Evolutionary conservation across 2,329 filamentous ascomycete genomes (phyloP), one percentile per base, ranked within the genome.

Genomic region (Proliferodiscus dingleyae): DNA sequence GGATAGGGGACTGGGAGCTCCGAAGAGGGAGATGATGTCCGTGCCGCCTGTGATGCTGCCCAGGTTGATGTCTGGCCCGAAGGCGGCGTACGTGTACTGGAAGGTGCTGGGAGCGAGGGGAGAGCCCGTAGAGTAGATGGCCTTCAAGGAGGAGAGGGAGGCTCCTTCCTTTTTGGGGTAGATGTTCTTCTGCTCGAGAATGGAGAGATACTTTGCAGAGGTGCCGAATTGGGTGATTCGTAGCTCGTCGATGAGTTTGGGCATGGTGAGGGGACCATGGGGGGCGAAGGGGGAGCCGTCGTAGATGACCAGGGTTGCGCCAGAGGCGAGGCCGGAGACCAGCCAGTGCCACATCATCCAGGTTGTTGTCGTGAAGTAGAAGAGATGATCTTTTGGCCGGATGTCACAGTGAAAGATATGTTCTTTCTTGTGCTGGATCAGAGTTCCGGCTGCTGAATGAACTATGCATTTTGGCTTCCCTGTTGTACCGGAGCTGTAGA

Each of bases 341-440:
- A 90, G 83, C 90, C 91, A 97, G 65, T 97, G 91, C 89, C 90
- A 96, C 91, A 97, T 97, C 90, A 98, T 97, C 93, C 90, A 96
- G 0, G 89, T 94, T 9, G 85, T 89, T 3, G 90, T 96, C 1
- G 89, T 95, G 69, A 90, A 96, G 70, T 96, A 96, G 66, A 96
- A 87, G 61, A 96, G 75, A 16, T 84, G 78, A 33, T 89, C 87
- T 2, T 73, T 71, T 0, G 83, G 76, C 7, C 76, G 74, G 52
- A 98, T 81, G 18, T 89, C 89, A 64, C 86, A 87, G 63, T 97
- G 91, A 3, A 97, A 73, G 37, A 85, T 77, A 62, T 95, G 90
- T 64, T 97, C 93, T 64, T 98, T 98, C 68, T 97, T 97, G 71
- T 97, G 93, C 65, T 97, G 91, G 41, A 97, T 77, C 5, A 98